Evolutionary conservation across 108 stramenopile genomes (phyloP).

Genomic region (Cyclostephanos tholiformis): DNA sequence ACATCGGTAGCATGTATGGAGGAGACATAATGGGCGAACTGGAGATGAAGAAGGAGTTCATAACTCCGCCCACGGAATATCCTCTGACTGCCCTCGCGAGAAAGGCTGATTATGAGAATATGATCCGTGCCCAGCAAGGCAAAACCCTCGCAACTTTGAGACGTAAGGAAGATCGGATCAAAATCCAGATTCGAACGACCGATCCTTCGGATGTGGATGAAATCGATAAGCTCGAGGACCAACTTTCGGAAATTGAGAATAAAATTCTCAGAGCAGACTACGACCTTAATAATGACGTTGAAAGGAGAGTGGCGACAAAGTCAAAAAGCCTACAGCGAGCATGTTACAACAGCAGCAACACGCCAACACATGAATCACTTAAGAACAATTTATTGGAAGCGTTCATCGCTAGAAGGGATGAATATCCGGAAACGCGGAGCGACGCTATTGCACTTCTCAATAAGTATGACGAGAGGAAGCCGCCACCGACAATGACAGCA

Average conservation of each 20-base stretch:
- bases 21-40: slow-evolving; percentile 29
- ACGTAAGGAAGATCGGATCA: slow-evolving; percentile 1
- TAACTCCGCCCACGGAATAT: slow-evolving; percentile 7
- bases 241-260: slow-evolving; percentile 11
- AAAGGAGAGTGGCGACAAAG: too few relatives aligned
- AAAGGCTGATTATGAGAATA: slow-evolving; percentile 5
- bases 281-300: too few relatives aligned
- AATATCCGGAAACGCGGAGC: too few relatives aligned
- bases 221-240: slow-evolving; percentile 12
- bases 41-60: slow-evolving; percentile 25
- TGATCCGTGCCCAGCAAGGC: slow-evolving; percentile 9
- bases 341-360: too few relatives aligned
- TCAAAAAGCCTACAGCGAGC: too few relatives aligned
- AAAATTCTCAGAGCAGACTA: slow-evolving; percentile 7
- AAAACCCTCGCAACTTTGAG: slow-evolving; percentile 9
- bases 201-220: not conserved
- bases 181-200: slow-evolving; percentile 6
- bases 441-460: slow-evolving; percentile 10
- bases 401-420: too few relatives aligned
- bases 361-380: too few relatives aligned
- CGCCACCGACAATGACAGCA: not conserved
- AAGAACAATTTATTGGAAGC: too few relatives aligned
- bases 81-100: not conserved
- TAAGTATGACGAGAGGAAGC: slow-evolving; percentile 14
- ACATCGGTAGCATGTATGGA: slow-evolving; percentile 20